A percentile compares a stretch with the other conserved stretches of the same genome.
Conservation (phyloP, 768 basidiomycete genomes). For the Exidia glandulosa region DNA sequence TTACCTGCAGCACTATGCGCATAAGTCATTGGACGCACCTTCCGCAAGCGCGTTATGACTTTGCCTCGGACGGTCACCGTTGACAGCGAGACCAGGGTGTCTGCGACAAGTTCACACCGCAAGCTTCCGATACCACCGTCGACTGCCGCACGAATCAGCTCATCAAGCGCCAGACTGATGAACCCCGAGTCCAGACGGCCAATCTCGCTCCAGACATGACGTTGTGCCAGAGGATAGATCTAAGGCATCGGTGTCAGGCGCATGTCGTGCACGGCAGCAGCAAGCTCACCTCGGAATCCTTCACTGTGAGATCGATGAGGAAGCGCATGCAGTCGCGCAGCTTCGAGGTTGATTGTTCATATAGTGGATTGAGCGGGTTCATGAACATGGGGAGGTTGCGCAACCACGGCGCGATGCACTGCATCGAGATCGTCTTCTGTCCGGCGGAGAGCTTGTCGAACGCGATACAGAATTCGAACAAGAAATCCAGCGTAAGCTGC, state of each 20-base stretch:
- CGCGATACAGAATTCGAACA: slow-evolving; percentile 66
- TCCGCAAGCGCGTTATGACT: slow-evolving; percentile 67
- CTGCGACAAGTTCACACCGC: slow-evolving; percentile 64
- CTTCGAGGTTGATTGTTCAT: slow-evolving; percentile 60
- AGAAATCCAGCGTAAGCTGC: slow-evolving; percentile 76
- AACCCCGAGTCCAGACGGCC: slow-evolving; percentile 52
- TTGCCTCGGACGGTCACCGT: slow-evolving; percentile 71
- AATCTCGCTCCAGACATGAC: slow-evolving; percentile 68
- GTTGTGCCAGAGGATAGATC: slow-evolving; percentile 58
- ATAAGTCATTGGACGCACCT: slow-evolving; percentile 31
- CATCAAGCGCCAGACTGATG: slow-evolving; percentile 66
- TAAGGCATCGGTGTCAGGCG: slow-evolving; percentile 16
- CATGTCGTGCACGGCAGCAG: background rate
- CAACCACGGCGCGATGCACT: slow-evolving; percentile 85
- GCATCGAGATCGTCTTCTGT: slow-evolving; percentile 62
- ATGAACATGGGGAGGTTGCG: slow-evolving; percentile 64
- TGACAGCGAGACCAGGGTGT: slow-evolving; percentile 61
- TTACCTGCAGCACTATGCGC: background rate
- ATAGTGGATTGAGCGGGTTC: slow-evolving; percentile 56
- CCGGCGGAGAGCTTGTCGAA: slow-evolving; percentile 28
- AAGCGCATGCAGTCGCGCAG: slow-evolving; percentile 75
- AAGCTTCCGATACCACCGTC: slow-evolving; percentile 71
- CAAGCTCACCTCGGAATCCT: slow-evolving; percentile 52
- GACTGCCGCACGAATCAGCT: slow-evolving; percentile 70
- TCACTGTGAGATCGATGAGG: slow-evolving; percentile 61